Conservation (phyloP, 352 stramenopile species). For the Thalassiosira ordinaria region DNA sequence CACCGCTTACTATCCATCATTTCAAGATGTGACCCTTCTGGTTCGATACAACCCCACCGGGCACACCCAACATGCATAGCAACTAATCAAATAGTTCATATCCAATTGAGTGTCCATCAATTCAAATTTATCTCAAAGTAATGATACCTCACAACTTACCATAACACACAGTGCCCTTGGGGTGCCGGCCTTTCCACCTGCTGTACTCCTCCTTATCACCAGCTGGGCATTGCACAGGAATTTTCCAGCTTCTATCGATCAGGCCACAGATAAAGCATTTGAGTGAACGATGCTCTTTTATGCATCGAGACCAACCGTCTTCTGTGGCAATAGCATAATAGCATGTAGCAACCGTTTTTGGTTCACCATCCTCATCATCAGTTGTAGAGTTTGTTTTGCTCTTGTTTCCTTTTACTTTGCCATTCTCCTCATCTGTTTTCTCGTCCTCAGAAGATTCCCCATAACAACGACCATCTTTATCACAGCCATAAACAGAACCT, state of each 20-base stretch:
- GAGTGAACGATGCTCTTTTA: constrained; percentile 32
- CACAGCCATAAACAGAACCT: constrained; percentile 52
- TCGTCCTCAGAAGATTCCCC: constrained; percentile 4
- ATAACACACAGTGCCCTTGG: constrained; percentile 21
- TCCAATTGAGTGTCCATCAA: no score
- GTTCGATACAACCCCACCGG: constrained; percentile 35
- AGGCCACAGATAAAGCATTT: constrained; percentile 55
- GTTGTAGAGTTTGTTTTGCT: not conserved
- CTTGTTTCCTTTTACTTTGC: constrained; percentile 15
- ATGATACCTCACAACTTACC: no score
- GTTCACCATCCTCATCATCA: constrained; percentile 9
- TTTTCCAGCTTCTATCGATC: constrained; percentile 36
- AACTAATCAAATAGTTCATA: no score
- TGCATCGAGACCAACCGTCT: constrained; percentile 16
- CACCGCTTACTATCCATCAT: constrained; percentile 25
- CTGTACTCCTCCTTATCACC: constrained; percentile 46
- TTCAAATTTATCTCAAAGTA: no score
- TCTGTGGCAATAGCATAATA: constrained; percentile 38
- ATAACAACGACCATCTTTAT: constrained; percentile 32
- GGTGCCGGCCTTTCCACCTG: constrained; percentile 39
- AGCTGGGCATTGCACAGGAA: constrained; percentile 61
- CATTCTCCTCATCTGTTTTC: constrained; percentile 7
- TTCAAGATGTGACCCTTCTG: constrained; percentile 31
- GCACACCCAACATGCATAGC: constrained; percentile 65
- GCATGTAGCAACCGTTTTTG: no score